Percentiles rank a stretch among this genome's conserved stretches.
phyloP scores from a whole-genome alignment of 441 rosid species.

The Raphanus hybrid region DNA sequence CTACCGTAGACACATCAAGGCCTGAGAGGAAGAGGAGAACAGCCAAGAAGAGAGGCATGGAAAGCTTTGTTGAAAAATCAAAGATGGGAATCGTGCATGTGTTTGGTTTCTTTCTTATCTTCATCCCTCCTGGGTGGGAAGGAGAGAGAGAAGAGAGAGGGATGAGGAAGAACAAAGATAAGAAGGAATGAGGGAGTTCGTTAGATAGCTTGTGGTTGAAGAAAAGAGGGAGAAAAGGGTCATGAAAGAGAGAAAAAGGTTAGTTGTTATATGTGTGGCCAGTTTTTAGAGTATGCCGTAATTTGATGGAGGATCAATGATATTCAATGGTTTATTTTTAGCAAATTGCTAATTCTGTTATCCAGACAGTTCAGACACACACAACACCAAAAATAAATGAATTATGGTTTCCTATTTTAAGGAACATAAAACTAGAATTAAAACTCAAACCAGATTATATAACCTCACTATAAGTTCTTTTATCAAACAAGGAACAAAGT shows the following conservation, averaged over 20 bases:
- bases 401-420: conserved; percentile 41
- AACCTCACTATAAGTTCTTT: conserved; percentile 24
- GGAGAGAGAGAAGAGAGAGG: conserved; percentile 46
- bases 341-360: conserved; percentile 38
- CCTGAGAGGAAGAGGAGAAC: conserved; percentile 42
- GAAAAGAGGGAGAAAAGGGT: conserved; percentile 42
- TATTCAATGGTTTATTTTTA: conserved; percentile 37
- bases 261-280: conserved; percentile 45
- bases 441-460: conserved; percentile 16
- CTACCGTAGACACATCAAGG: conserved; percentile 11
- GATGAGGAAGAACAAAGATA: conserved; percentile 35
- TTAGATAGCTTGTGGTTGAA: conserved; percentile 42
- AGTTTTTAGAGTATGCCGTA: conserved; percentile 36
- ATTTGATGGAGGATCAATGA: conserved; percentile 40
- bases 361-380: conserved; percentile 31
- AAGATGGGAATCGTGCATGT: conserved; percentile 8
- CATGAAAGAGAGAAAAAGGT: conserved; percentile 40
- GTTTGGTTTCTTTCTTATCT: conserved; percentile 55
- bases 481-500: conserved; percentile 22
- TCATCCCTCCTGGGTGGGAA: conserved; percentile 81
- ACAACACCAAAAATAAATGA: conserved; percentile 32
- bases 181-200: conserved; percentile 42
- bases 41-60: conserved; percentile 42
- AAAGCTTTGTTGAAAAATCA: conserved; percentile 46
- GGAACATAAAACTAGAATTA: not conserved